Evolutionary conservation across 2,329 filamentous ascomycete genomes (phyloP).

Genomic region (Chaetomiaceae sp.): DNA sequence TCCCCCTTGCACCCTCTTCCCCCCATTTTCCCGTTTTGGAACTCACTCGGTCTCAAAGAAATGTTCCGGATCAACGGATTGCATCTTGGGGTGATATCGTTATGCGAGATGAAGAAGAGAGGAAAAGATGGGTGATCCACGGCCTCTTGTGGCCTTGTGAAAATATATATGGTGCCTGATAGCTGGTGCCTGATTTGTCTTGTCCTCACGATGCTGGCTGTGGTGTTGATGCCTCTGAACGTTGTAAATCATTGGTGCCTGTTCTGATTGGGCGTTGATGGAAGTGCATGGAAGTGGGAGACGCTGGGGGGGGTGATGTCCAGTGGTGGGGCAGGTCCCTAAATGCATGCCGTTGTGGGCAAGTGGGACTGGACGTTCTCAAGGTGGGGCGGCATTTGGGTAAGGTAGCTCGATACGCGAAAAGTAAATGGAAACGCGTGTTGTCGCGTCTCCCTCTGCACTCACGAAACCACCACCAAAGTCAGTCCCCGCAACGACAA

Average conservation of each 20-base stretch:
- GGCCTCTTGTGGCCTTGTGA: no score
- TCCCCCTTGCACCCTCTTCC: no score
- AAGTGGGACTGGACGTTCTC: no score
- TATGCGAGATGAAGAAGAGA: background rate
- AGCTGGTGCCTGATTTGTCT: slow-evolving; percentile 1
- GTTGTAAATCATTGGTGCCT: slow-evolving; percentile 5
- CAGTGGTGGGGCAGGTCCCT: no score
- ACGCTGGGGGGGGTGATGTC: no score
- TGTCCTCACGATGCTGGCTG: background rate
- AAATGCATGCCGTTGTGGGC: no score
- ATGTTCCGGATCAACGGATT: slow-evolving; percentile 67
- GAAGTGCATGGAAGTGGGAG: slow-evolving; percentile 11
- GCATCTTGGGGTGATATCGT: slow-evolving; percentile 60
- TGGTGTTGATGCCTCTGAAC: slow-evolving; percentile 10
- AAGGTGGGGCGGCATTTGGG: no score
- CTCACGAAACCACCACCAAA: background rate
- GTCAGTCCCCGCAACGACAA: background rate
- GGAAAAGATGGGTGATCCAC: background rate
- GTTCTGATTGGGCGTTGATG: slow-evolving; percentile 8
- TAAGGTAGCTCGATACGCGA: no score
- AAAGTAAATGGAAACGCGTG: slow-evolving; percentile 20
- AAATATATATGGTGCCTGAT: no score
- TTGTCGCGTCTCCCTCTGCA: slow-evolving; percentile 13
- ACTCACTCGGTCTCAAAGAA: slow-evolving; percentile 91
- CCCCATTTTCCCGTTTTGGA: slow-evolving; percentile 10